Evolutionary conservation across 345 rosid genomes (phyloP), one percentile per base, ranked within the genome.

Genomic region (Fremontodendron californicum): DNA sequence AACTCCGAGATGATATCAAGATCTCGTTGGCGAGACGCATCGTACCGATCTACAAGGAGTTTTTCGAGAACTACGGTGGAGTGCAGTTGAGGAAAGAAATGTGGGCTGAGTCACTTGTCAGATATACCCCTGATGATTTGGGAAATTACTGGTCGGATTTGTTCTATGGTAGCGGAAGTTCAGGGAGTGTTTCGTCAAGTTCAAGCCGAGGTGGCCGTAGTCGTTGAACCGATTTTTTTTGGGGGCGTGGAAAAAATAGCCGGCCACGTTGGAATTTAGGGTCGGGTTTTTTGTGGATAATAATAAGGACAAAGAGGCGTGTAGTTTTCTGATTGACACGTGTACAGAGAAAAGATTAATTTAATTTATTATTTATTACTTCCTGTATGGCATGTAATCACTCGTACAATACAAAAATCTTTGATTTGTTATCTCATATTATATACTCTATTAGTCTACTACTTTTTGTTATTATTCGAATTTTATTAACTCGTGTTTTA

Each of bases 1-100:
- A 82, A 70, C 79, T 93, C 19, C 81, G 96, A 73, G 91, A 91
- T 55, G 87, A 89, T 45, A 81, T 92, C 6, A 92, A 89, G 82
- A 45, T 71, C n/a, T 83, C 97, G 70, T 19, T 90, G 64, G 87
- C 86, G 52, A 78, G 37, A 60, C 88, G 87, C 81, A 57, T 93
- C 4, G 80, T 73, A 13, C 86, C 81, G 81, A 75, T 48, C 18
- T 95, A 91, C 76, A 66, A 78, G 49, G 88, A 84, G 35, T 83
- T 95, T 42, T 89, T 87, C 64, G 81, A 81, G 73, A 79, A 23
- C 51, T 78, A 82, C 78, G 78, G 73, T 54, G 73, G 78, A 69
- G 33, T 51, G 49, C 76, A 16, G 45, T 43, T 65, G 42, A 54
- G 57, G 35, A 78, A 80, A 58, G 76, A 75, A 37, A 65, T 12